These are phyloP conservation scores for Penicillium palitans DNA, from an alignment of 2,329 filamentous ascomycete species.

Conservation along the genomic window DNA sequence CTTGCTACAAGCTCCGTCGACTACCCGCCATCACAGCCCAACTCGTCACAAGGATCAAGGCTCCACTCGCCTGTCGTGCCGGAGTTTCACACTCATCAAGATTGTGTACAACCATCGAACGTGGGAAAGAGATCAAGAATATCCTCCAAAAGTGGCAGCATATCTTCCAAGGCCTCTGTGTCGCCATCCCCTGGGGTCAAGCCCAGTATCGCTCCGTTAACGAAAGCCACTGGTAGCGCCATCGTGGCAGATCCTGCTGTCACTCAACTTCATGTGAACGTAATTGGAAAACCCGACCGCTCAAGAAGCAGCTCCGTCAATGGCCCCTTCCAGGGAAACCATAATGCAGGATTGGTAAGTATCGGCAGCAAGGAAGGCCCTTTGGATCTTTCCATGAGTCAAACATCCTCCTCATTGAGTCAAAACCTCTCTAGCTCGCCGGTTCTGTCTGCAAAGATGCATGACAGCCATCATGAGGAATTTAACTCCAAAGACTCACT, in stretches of 20 bases:
- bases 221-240: conserved; percentile 34
- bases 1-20: conserved; percentile 23
- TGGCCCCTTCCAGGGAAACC: conserved; percentile 32
- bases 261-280: conserved; percentile 49
- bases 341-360: conserved; percentile 30
- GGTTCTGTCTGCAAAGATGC: conserved; percentile 32
- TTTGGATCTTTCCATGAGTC: conserved; percentile 31
- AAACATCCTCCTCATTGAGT: conserved; percentile 33
- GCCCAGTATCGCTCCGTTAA: conserved; percentile 39
- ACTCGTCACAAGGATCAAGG: conserved; percentile 40
- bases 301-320: conserved; percentile 37
- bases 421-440: conserved; percentile 37
- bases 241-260: conserved; percentile 46
- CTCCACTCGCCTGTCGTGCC: conserved; percentile 39
- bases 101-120: conserved; percentile 24
- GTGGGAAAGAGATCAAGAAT: conserved; percentile 38
- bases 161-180: conserved; percentile 45
- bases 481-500: conserved; percentile 26
- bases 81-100: conserved; percentile 33
- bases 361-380: conserved; percentile 35
- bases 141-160: conserved; percentile 45
- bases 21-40: conserved; percentile 28
- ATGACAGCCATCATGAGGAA: conserved; percentile 32
- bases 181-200: conserved; percentile 40
- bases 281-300: conserved; percentile 28